Percentiles rank a stretch among this genome's conserved stretches.
These are phyloP conservation scores for Aspergillus asperescens DNA, from an alignment of 495 filamentous ascomycete species.

Conservation along the genomic window DNA sequence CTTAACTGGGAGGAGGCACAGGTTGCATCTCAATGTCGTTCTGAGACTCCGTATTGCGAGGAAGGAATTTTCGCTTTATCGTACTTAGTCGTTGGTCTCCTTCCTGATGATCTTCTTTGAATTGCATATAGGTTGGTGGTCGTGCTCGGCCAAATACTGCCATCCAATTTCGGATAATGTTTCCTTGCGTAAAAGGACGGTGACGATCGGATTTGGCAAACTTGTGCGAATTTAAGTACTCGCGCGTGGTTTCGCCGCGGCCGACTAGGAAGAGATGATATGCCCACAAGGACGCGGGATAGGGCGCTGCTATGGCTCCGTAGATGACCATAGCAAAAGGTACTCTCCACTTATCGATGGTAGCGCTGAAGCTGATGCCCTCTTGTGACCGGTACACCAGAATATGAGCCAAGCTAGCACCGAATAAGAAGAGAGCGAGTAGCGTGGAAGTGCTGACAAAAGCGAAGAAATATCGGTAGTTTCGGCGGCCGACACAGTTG, in stretches of 20 bases:
- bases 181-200: slow-evolving; percentile 80
- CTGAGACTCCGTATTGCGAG: slow-evolving; percentile 48
- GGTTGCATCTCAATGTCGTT: slow-evolving; percentile 57
- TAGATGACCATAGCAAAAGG: slow-evolving; percentile 90
- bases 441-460: slow-evolving; percentile 74
- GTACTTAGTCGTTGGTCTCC: slow-evolving; percentile 83
- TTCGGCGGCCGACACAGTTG: slow-evolving; percentile 94
- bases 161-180: slow-evolving; percentile 70
- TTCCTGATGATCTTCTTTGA: slow-evolving; percentile 69
- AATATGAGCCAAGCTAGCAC: slow-evolving; percentile 72
- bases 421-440: slow-evolving; percentile 70
- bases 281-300: slow-evolving; percentile 74
- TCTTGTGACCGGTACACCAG: slow-evolving; percentile 61
- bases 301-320: slow-evolving; percentile 64
- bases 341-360: slow-evolving; percentile 65
- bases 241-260: slow-evolving; percentile 88
- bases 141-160: slow-evolving; percentile 76
- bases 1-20: slow-evolving; percentile 31
- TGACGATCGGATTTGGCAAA: slow-evolving; percentile 88
- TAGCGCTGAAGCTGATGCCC: slow-evolving; percentile 55
- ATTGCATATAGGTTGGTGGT: slow-evolving; percentile 83
- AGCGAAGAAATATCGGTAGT: slow-evolving; percentile 95
- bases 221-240: slow-evolving; percentile 93
- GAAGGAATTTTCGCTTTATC: slow-evolving; percentile 50
- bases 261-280: slow-evolving; percentile 90